phyloP scores from a whole-genome alignment of 2,329 filamentous ascomycete genomes.

The Epichloe coenophiala region DNA sequence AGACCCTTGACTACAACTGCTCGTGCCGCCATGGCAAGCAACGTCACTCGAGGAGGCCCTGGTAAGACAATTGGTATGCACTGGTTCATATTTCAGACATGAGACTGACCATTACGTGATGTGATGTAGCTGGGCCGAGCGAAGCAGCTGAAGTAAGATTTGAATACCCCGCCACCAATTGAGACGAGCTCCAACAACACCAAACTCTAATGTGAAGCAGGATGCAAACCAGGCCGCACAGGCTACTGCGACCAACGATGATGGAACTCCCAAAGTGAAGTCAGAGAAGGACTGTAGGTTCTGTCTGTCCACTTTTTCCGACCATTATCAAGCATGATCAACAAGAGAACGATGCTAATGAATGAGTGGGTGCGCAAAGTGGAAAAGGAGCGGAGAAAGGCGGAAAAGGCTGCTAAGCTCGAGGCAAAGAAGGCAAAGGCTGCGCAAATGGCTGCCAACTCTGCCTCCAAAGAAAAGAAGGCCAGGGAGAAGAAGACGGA shows the following conservation, averaged over 20 bases:
- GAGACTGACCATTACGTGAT: conserved; percentile 11
- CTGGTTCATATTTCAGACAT: background rate
- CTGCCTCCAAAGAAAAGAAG: conserved; percentile 66
- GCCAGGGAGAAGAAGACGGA: conserved; percentile 48
- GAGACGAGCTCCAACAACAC: conserved; percentile 25
- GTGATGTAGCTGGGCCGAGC: conserved; percentile 25
- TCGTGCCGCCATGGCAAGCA: conserved; percentile 44
- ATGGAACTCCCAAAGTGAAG: conserved; percentile 33
- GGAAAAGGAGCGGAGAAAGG: conserved; percentile 74
- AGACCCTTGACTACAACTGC: conserved; percentile 24
- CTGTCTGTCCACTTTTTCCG: background rate
- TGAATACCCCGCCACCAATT: conserved; percentile 23
- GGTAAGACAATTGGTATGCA: conserved; percentile 13
- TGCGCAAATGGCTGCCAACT: conserved; percentile 31
- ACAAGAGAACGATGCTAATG: background rate
- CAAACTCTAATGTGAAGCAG: conserved; percentile 17
- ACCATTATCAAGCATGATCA: background rate
- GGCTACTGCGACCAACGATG: conserved; percentile 17
- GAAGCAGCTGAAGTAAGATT: conserved; percentile 26
- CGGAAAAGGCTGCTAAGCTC: conserved; percentile 73
- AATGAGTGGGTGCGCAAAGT: conserved; percentile 21
- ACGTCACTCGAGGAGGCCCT: conserved; percentile 34
- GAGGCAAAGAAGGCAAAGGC: conserved; percentile 46
- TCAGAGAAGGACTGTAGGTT: conserved; percentile 32
- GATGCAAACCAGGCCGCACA: conserved; percentile 11